Percentiles rank a stretch among this genome's conserved stretches.
Evolutionary conservation across 306 rosid species (phyloP).

Genomic region (Mimosa bimucronata): DNA sequence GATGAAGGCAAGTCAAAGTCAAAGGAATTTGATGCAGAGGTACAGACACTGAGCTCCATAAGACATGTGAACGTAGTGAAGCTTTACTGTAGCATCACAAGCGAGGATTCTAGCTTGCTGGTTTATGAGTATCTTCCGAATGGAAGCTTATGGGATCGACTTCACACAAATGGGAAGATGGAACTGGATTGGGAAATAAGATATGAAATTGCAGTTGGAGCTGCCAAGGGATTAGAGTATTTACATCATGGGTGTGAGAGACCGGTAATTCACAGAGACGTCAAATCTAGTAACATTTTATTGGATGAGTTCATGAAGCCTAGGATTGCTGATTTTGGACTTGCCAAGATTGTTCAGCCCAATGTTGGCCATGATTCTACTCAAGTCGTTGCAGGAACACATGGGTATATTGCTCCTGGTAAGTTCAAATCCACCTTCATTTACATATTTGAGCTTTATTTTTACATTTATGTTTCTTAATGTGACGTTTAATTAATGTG

Average conservation of each 20-base stretch:
- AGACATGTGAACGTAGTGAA: constrained; percentile 96
- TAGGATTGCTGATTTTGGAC: constrained; percentile 92
- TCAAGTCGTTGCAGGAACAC: constrained; percentile 87
- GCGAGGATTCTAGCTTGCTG: constrained; percentile 88
- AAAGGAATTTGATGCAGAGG: constrained; percentile 82
- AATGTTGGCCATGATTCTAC: constrained; percentile 58
- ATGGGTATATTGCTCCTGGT: constrained; percentile 97
- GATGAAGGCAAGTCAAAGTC: constrained; percentile 39
- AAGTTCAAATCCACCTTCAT: constrained; percentile 21
- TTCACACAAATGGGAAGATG: constrained; percentile 63
- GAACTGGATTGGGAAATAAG: constrained; percentile 89
- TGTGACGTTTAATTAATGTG: constrained; percentile 1
- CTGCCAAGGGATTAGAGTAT: constrained; percentile 93
- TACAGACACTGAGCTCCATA: constrained; percentile 75
- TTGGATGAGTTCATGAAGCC: constrained; percentile 90
- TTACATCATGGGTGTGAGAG: constrained; percentile 81
- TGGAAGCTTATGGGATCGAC: constrained; percentile 92
- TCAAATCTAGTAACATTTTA: constrained; percentile 88
- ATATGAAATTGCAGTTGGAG: constrained; percentile 80
- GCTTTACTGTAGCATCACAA: constrained; percentile 86
- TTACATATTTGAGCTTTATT: neutral
- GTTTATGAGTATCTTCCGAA: constrained; percentile 89
- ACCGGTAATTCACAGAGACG: constrained; percentile 88
- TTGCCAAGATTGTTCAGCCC: constrained; percentile 76
- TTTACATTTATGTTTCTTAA: neutral